Base-by-base conservation (phyloP, 2,329 filamentous ascomycete genomes). In the Boeremia lycopersici region DNA sequence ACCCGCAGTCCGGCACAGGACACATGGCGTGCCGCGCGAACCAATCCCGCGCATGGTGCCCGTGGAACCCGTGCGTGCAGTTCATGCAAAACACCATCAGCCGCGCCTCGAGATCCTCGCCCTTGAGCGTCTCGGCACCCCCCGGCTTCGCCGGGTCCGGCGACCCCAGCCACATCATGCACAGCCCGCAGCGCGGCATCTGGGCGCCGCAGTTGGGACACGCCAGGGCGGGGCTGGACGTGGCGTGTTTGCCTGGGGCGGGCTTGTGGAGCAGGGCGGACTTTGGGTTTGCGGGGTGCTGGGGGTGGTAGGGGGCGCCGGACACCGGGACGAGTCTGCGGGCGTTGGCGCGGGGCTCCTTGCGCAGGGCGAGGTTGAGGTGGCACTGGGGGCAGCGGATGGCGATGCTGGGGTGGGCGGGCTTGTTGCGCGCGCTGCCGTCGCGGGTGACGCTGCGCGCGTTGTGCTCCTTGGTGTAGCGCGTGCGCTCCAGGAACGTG, bases 341-440 rank as follows among this genome's bases (percentile, higher is more conserved):
- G 19, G 61, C 58, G 1, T 63, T 64, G 19, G 39, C 33, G 15
- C 61, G 60, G 0, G 61, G 35, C 48, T 74, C 70, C 40, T 72
- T 72, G 15, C 70, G 62, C 30, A 73, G 56, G 0, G 82, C 81
- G 23, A 88, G 79, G 3, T 82, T 79, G 19, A 78, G 78, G 17
- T 84, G 82, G 76, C 90, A 95, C 76, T 90, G 90, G 42, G 89
- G 82, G 75, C 90, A 95, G 41, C 89, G 85, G 43, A 95, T 82
- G 4, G 88, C 86, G 48, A 93, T 84, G 74, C 91, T 89, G 2
- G 84, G 85, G 0, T 72, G 64, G 0, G 87, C 82, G 1, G 87
- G 83, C 53, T 85, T 85, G 60, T 89, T 82, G 7, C 84, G 82
- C n/a, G 84, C 84, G 7, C 77, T 74, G 35, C 88, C 88, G 48